Base-by-base conservation (phyloP, 2,329 filamentous ascomycete species). In the Alternaria tenuissima region DNA sequence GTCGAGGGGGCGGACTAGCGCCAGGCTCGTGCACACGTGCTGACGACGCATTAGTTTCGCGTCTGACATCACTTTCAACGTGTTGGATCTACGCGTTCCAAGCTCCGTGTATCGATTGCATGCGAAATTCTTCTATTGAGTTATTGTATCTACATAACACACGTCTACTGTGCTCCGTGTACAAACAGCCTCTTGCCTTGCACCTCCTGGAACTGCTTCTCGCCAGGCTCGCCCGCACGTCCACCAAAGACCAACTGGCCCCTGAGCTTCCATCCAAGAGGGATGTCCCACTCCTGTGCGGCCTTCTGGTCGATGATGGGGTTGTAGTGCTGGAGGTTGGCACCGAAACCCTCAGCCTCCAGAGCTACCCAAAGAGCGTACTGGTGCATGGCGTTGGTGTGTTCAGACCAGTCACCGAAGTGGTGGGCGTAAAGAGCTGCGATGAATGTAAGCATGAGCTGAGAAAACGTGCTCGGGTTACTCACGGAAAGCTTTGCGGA, bases 241-340 rank as follows among this genome's bases (percentile, higher is more conserved):
- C 85, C 87, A 66, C 92, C 92, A 79, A 97, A 95, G 72, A 96
- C 93, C 67, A 97, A 83, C 85, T 96, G 92, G 24, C 91, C 89
- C 75, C 89, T 87, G 66, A 96, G 86, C 74, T 87, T 87, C 93
- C 93, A 97, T 70, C 86, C 85, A 18, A 81, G 73, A 43, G 91
- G 90, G 32, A 96, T 71, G 58, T 85, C 85, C 91, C 92, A 97
- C 69, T 87, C 82, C 63, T 82, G 82, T 44, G 85, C 81, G 54
- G 93, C 90, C 81, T 89, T 87, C 66, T 85, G 84, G 81, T 96
- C 91, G 69, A 96, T 87, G 59, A 97, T 80, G 20, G 93, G 93
- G 86, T 93, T 95, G 85, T 96, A 96, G 83, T 97, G 93, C 85
- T 97, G 93, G 54, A 97, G 85, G 85, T 94, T 96, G 76, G 90